phyloP scores from a whole-genome alignment of 2,329 filamentous ascomycete species.

The Trichoderma koningii region DNA sequence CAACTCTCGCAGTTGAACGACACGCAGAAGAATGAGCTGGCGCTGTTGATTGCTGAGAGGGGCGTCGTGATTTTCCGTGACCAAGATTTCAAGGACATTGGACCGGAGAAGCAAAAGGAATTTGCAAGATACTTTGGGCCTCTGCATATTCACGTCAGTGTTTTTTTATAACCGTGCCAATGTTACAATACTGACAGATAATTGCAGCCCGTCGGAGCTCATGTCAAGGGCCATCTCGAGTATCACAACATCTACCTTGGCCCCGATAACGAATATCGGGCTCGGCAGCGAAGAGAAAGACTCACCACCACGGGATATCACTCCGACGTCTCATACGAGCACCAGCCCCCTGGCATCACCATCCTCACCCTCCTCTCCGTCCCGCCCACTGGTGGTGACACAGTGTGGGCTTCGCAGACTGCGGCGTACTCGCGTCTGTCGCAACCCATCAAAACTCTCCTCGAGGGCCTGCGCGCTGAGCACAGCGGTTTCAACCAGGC shows the following conservation, averaged over 20 bases:
- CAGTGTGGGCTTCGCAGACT: slow-evolving; percentile 51
- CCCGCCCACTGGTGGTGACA: slow-evolving; percentile 50
- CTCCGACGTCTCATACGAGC: slow-evolving; percentile 53
- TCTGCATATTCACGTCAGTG: slow-evolving; percentile 17
- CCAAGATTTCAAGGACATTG: slow-evolving; percentile 44
- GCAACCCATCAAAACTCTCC: slow-evolving; percentile 45
- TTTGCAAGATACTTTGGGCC: slow-evolving; percentile 22
- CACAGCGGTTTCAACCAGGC: slow-evolving; percentile 47
- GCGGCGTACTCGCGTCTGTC: slow-evolving; percentile 50
- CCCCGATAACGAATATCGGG: slow-evolving; percentile 20
- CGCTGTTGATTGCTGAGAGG: slow-evolving; percentile 49
- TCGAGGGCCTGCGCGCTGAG: slow-evolving; percentile 48
- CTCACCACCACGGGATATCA: slow-evolving; percentile 45
- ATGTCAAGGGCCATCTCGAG: slow-evolving; percentile 20
- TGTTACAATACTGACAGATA: neutral
- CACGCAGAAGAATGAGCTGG: slow-evolving; percentile 53
- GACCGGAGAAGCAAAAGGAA: slow-evolving; percentile 14
- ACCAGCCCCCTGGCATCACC: slow-evolving; percentile 54
- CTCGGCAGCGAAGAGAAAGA: slow-evolving; percentile 6
- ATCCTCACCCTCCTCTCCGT: slow-evolving; percentile 55
- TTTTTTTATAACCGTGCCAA: too few relatives aligned
- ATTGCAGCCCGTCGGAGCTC: slow-evolving; percentile 19
- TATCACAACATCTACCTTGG: slow-evolving; percentile 25
- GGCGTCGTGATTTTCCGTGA: slow-evolving; percentile 52
- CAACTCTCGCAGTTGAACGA: slow-evolving; percentile 50